A percentile compares a stretch with the other conserved stretches of the same genome.
phyloP scores from a whole-genome alignment of 1,284 basidiomycete genomes.

The Gymnopus androsaceus region DNA sequence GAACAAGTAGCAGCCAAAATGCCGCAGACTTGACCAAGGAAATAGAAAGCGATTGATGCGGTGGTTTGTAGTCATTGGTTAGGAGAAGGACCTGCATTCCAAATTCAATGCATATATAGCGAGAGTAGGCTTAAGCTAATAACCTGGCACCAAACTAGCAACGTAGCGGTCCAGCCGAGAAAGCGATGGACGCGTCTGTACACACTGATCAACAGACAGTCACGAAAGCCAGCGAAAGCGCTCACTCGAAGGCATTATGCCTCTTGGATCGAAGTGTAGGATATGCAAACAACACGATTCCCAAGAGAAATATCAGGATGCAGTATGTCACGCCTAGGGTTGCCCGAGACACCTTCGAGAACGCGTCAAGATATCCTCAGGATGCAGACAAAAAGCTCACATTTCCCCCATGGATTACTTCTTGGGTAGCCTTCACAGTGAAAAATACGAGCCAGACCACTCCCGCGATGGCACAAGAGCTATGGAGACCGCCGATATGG shows the following conservation, averaged over 20 bases:
- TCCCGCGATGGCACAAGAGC: conserved; percentile 56
- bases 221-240: background rate
- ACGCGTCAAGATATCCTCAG: background rate
- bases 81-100: conserved; percentile 45
- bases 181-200: conserved; percentile 48
- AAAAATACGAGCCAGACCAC: conserved; percentile 54
- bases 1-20: conserved; percentile 56
- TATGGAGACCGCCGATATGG: conserved; percentile 60
- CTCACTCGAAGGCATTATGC: conserved; percentile 53
- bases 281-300: conserved; percentile 52
- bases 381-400: conserved; percentile 7
- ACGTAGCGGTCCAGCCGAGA: conserved; percentile 55
- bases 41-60: conserved; percentile 39
- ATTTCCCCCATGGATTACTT: conserved; percentile 34
- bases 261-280: conserved; percentile 47
- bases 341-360: conserved; percentile 41
- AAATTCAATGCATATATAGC: too few species aligned
- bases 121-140: conserved; percentile 9
- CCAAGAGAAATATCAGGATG: conserved; percentile 49
- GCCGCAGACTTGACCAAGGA: conserved; percentile 47
- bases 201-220: background rate
- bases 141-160: conserved; percentile 58
- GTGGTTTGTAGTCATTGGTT: conserved; percentile 52
- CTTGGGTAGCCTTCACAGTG: conserved; percentile 55
- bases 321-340: conserved; percentile 56